Base-by-base conservation (phyloP, 768 basidiomycete genomes). In the Tephrocybe rancida region DNA sequence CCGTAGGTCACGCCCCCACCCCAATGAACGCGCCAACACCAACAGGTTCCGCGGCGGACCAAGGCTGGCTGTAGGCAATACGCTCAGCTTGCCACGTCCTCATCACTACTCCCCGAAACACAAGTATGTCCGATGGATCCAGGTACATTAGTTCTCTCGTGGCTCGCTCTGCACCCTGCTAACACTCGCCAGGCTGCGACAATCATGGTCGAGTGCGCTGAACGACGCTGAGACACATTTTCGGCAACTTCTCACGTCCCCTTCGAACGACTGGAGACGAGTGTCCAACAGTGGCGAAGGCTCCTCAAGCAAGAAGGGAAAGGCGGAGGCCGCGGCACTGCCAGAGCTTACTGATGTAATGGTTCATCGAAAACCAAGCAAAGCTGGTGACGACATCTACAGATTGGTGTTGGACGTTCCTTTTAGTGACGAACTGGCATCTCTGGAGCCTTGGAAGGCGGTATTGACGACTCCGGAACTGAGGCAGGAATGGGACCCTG, bases 401-500 rank as follows among this genome's bases (percentile, higher is more conserved):
- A 78, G 94, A 57, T 85, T 93, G 16, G 80, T 91, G 8, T 77
- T 95, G 44, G 95, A 98, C 63, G 79, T 95, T 8, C 81, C 86
- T 6, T 70, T 76, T 7, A 75, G 72, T n/a, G 85, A 86, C n/a
- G 85, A 87, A 32, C 65, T 75, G 3, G 71, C 81, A 11, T 79
- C 85, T 14, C 73, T 95, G 54, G 90, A 92, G 48, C 75, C 88
- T 38, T 91, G 88, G 91, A 87, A 87, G 65, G 82, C 90, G 21
- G 82, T 92, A 7, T 70, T 98, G 42, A 79, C 81, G 2, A 95
- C 94, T 1, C 90, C 94, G 0, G 95, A 98, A 69, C 77, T 95
- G 21, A 75, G 93, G 56, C 85, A 88, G 66, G 88, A 92, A 63
- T 93, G 94, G 95, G 96, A 98, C 68, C 92, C 92, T 21, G 88